These are phyloP conservation scores for Aegilops umbellulata DNA, from an alignment of 176 grass and related monocot species.

Conservation along the genomic window DNA sequence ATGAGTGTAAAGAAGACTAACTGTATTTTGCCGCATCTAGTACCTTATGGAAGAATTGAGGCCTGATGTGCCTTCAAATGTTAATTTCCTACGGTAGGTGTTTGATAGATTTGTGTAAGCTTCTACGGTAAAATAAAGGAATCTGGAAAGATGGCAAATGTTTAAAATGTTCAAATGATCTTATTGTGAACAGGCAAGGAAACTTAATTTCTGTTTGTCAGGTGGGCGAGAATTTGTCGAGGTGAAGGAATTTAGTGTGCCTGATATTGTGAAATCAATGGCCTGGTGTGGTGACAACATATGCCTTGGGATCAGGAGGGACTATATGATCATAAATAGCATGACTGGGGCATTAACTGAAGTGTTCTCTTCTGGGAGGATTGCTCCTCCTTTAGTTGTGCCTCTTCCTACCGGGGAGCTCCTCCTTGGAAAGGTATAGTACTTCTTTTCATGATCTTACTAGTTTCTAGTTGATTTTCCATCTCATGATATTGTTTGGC, in stretches of 20 bases:
- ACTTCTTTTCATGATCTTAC: not conserved
- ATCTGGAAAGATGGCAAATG: slow-evolving; percentile 7
- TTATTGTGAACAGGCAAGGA: slow-evolving; percentile 13
- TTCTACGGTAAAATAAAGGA: slow-evolving; percentile 11
- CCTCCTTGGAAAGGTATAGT: slow-evolving; percentile 85
- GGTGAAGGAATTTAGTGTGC: slow-evolving; percentile 92
- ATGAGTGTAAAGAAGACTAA: slow-evolving; percentile 15
- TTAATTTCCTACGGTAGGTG: not conserved
- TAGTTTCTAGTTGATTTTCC: slow-evolving; percentile 11
- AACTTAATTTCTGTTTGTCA: slow-evolving; percentile 36
- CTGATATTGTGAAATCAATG: slow-evolving; percentile 81
- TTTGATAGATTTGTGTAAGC: slow-evolving; percentile 30
- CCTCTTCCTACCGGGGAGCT: slow-evolving; percentile 76
- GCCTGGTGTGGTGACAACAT: slow-evolving; percentile 97
- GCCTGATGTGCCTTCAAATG: not conserved
- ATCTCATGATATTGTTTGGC: slow-evolving; percentile 22
- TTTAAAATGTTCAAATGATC: slow-evolving; percentile 21
- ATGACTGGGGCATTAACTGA: slow-evolving; percentile 78
- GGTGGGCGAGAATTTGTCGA: slow-evolving; percentile 93
- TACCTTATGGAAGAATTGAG: slow-evolving; percentile 11
- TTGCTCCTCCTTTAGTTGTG: slow-evolving; percentile 86
- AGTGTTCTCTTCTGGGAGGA: slow-evolving; percentile 91
- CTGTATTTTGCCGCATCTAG: slow-evolving; percentile 1
- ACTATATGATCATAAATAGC: slow-evolving; percentile 93
- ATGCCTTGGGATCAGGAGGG: slow-evolving; percentile 83